Base-by-base conservation (phyloP, 1,284 basidiomycete species). In the Trametes versicolor region DNA sequence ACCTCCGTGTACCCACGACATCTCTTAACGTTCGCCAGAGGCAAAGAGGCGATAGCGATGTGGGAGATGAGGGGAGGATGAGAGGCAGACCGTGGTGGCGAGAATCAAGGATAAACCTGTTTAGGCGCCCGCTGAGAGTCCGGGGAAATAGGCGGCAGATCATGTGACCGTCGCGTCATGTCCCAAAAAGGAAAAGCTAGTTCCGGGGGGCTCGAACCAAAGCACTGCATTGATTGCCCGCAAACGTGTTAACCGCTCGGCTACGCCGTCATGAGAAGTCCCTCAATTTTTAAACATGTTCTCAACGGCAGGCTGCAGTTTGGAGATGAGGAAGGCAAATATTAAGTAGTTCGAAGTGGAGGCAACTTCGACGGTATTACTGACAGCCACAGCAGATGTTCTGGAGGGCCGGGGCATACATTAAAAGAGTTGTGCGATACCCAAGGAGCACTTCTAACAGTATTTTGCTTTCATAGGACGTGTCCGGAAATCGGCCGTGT, bases 121-220 rank as follows among this genome's bases (percentile, higher is more conserved):
- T 39, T 56, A 61, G 58, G 39, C 61, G 61, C 61, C 53, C 61
- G 32, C 12, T 3, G 2, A 3, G 29, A 51, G 29, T 59, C 48
- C 21, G 56, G 54, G 54, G 49, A 51, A 60, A 60, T 60, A 56
- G 29, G 36, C 59, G 25, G n/a, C 29, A 36, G 17, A 48, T 63
- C 68, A 67, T 41, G 65, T 66, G 68, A 67, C 48, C 68, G 65
- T 57, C 61, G 58, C 39, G 58, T 60, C 41, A 57, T 19, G 15
- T 1, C 54, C 61, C n/a, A 57, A 62, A 62, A 62, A 41, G 53
- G 53, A 2, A 32, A n/a, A 45, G 12, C 36, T 43, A 54, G 51
- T 47, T 34, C 51, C 53, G 58, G 27, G 47, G 50, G 58, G 58
- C 47, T 53, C 39, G 58, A 53, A 60, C 59, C 32, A 47, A 48